Percentiles rank a stretch among this genome's conserved stretches.
Conservation (phyloP, 2,329 filamentous ascomycete genomes). For the Fusarium floridanum region DNA sequence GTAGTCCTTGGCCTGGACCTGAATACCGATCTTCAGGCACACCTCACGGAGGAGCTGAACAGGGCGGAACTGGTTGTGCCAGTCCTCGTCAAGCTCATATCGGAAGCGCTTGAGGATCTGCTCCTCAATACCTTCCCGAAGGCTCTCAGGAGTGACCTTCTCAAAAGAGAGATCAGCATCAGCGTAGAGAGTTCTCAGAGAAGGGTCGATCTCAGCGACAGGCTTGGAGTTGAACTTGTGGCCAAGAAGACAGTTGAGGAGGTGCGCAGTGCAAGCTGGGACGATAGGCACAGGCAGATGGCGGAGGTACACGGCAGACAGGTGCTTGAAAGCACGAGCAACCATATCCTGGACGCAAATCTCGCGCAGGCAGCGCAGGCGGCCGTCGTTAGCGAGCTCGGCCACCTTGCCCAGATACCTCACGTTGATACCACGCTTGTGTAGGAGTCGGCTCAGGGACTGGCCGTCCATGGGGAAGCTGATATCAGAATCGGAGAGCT, state of each 20-base stretch:
- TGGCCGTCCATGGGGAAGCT: conserved; percentile 99
- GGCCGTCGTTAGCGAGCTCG: conserved; percentile 75
- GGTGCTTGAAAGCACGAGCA: conserved; percentile 94
- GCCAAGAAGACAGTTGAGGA: conserved; percentile 94
- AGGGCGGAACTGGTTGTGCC: conserved; percentile 76
- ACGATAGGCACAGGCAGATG: conserved; percentile 84
- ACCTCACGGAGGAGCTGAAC: conserved; percentile 91
- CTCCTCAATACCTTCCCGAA: conserved; percentile 77
- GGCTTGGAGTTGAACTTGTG: conserved; percentile 82
- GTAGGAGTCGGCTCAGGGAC: conserved; percentile 87
- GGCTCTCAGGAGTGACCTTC: conserved; percentile 78
- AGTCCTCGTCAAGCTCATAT: conserved; percentile 76
- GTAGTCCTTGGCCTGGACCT: conserved; percentile 79
- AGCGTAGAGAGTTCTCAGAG: conserved; percentile 80
- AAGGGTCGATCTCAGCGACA: conserved; percentile 79
- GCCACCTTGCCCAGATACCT: conserved; percentile 93
- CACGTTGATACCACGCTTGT: conserved; percentile 97
- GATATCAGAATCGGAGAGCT: conserved; percentile 91
- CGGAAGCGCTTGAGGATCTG: conserved; percentile 83
- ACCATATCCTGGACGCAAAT: conserved; percentile 94
- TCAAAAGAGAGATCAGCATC: conserved; percentile 88
- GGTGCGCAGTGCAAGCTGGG: conserved; percentile 83
- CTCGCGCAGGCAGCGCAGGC: conserved; percentile 81
- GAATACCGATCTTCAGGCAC: conserved; percentile 88
- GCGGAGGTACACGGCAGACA: conserved; percentile 82